phyloP scores from a whole-genome alignment of 225 moss, liverwort and hornwort species.

The Pleurozium schreberi region DNA sequence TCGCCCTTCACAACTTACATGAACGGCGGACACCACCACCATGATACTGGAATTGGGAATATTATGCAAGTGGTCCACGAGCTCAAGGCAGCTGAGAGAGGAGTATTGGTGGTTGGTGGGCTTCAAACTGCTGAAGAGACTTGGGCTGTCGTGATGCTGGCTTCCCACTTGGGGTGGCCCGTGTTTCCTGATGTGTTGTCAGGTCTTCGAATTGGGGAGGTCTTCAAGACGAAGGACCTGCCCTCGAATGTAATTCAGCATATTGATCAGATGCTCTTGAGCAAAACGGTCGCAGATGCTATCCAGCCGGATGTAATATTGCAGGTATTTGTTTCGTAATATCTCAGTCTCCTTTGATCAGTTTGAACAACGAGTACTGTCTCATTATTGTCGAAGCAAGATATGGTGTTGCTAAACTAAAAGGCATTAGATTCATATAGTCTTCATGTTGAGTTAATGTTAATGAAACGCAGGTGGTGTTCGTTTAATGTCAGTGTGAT shows the following conservation, averaged over 20 bases:
- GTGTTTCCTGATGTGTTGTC: constrained; percentile 86
- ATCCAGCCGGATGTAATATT: constrained; percentile 76
- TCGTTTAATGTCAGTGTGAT: not conserved
- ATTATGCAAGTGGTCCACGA: constrained; percentile 13
- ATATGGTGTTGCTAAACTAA: not conserved
- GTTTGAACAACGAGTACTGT: not conserved
- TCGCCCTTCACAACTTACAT: constrained; percentile 72
- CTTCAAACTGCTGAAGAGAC: constrained; percentile 79
- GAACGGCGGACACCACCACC: constrained; percentile 3
- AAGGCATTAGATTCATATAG: not conserved
- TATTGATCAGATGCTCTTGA: constrained; percentile 88
- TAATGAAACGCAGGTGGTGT: not conserved
- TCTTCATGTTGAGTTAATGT: not conserved
- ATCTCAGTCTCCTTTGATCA: not conserved
- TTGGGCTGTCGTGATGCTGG: constrained; percentile 90
- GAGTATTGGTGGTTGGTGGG: constrained; percentile 71
- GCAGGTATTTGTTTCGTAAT: constrained; percentile 40
- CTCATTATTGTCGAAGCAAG: not conserved
- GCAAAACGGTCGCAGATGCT: constrained; percentile 38
- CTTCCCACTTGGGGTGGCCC: constrained; percentile 82
- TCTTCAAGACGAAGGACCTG: constrained; percentile 16
- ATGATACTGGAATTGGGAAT: not conserved
- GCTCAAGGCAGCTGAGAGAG: constrained; percentile 36
- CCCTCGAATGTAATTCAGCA: constrained; percentile 71
- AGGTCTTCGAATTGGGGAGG: constrained; percentile 71